These are phyloP conservation scores for Brettanomyces naardenensis DNA, from an alignment of 805 yeast species.

Conservation along the genomic window DNA sequence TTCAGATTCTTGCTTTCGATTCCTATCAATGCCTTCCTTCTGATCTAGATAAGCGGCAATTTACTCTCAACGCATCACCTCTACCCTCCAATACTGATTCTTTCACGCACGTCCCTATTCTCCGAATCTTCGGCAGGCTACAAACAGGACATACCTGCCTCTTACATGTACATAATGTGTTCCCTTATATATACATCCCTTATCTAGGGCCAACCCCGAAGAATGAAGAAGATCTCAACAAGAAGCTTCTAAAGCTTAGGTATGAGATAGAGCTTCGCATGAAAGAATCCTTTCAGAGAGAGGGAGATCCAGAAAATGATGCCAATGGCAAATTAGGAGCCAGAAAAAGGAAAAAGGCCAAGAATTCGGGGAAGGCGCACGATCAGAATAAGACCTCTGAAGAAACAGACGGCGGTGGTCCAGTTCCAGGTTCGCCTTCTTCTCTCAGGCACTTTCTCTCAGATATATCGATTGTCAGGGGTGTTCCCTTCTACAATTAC, in stretches of 20 bases:
- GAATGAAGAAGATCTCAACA: conserved; percentile 17
- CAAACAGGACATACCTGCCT: conserved; percentile 50
- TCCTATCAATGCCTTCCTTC: conserved; percentile 55
- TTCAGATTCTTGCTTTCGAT: conserved; percentile 61
- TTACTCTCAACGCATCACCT: conserved; percentile 22
- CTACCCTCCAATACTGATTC: conserved; percentile 8
- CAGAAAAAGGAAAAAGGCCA: conserved; percentile 8
- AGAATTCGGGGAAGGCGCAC: conserved; percentile 5
- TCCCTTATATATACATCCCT: conserved; percentile 71
- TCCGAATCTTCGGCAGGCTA: conserved; percentile 69
- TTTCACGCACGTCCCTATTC: conserved; percentile 55
- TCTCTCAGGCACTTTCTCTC: no score
- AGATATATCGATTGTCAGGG: conserved; percentile 58
- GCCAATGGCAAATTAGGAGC: conserved; percentile 5
- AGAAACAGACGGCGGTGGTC: conserved; percentile 15
- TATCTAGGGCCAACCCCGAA: conserved; percentile 35
- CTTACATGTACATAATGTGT: conserved; percentile 77
- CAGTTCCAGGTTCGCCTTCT: no score
- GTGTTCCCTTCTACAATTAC: conserved; percentile 79
- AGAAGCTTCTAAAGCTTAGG: conserved; percentile 33
- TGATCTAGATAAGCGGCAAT: conserved; percentile 37
- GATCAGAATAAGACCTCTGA: conserved; percentile 3
- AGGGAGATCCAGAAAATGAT: conserved; percentile 1
- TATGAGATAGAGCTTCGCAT: conserved; percentile 37
- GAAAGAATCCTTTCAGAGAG: conserved; percentile 28